Percentiles rank a stretch among this genome's conserved stretches.
phyloP scores from a whole-genome alignment of 2,329 filamentous ascomycete species.

The Fusarium subglutinans region DNA sequence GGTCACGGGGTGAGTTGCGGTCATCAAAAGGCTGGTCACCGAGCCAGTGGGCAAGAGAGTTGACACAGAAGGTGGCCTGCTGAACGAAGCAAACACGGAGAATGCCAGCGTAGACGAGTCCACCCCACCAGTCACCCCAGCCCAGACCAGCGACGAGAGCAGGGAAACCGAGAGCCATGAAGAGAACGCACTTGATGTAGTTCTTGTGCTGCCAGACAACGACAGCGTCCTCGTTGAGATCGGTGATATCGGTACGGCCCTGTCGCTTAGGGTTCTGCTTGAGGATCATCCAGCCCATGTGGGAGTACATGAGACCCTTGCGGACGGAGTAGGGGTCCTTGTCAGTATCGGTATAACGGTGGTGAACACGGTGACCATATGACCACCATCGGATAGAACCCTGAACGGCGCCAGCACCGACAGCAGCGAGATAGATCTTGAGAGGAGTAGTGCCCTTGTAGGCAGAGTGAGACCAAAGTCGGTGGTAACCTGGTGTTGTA shows the following conservation, averaged over 20 bases:
- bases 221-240: conserved; percentile 85
- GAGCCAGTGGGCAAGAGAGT: conserved; percentile 90
- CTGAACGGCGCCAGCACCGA: conserved; percentile 84
- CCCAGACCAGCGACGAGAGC: conserved; percentile 78
- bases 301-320: conserved; percentile 84
- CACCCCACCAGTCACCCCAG: conserved; percentile 84
- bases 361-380: conserved; percentile 85
- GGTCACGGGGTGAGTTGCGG: conserved; percentile 89
- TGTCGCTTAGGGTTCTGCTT: conserved; percentile 93
- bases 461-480: conserved; percentile 86
- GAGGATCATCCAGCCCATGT: conserved; percentile 89
- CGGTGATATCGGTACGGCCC: conserved; percentile 87
- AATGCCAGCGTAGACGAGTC: conserved; percentile 86
- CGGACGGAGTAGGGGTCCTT: conserved; percentile 92
- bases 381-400: conserved; percentile 92
- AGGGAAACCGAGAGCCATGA: conserved; percentile 81
- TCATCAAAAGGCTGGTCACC: conserved; percentile 93
- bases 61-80: conserved; percentile 93
- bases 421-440: conserved; percentile 82
- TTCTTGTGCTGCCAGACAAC: conserved; percentile 90
- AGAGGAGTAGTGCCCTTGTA: conserved; percentile 82
- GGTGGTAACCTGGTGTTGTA: conserved; percentile 56
- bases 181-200: conserved; percentile 81
- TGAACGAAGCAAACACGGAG: conserved; percentile 90
- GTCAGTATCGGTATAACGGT: conserved; percentile 91